Evolutionary conservation across 176 grass and related monocot species (phyloP).

Genomic region (Neostapfia colusana): DNA sequence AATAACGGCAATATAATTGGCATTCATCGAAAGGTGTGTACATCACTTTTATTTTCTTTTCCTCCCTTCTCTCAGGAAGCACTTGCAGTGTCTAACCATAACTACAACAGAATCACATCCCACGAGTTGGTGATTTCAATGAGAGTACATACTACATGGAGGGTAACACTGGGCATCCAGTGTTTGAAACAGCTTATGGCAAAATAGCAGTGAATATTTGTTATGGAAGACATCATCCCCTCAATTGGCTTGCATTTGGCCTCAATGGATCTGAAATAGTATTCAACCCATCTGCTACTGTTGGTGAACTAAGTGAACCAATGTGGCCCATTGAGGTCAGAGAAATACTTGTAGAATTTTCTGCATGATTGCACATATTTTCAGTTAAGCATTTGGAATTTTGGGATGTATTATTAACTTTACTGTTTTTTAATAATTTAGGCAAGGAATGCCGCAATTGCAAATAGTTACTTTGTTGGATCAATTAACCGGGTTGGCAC

Average conservation of each 20-base stretch:
- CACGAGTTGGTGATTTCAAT: constrained; percentile 97
- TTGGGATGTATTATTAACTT: not conserved
- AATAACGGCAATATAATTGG: constrained; percentile 95
- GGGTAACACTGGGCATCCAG: constrained; percentile 96
- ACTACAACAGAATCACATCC: constrained; percentile 87
- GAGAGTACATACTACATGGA: constrained; percentile 99
- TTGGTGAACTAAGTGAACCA: constrained; percentile 97
- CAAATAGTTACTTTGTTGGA: constrained; percentile 87
- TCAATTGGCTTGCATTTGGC: constrained; percentile 98
- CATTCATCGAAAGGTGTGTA: constrained; percentile 80
- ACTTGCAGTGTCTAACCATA: constrained; percentile 27
- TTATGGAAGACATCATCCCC: constrained; percentile 95
- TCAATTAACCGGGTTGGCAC: constrained; percentile 92
- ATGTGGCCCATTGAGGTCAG: constrained; percentile 98
- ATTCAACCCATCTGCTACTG: constrained; percentile 96
- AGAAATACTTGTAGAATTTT: constrained; percentile 23
- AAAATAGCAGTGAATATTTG: constrained; percentile 97
- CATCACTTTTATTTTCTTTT: not conserved
- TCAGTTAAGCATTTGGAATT: constrained; percentile 1
- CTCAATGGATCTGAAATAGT: constrained; percentile 98
- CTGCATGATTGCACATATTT: not conserved
- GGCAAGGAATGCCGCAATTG: constrained; percentile 92
- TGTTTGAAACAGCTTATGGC: constrained; percentile 91
- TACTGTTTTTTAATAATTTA: constrained; percentile 21
- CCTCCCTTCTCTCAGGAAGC: constrained; percentile 28